Conservation (phyloP, 78 protist species). For the Polysphondylium violaceum region DNA sequence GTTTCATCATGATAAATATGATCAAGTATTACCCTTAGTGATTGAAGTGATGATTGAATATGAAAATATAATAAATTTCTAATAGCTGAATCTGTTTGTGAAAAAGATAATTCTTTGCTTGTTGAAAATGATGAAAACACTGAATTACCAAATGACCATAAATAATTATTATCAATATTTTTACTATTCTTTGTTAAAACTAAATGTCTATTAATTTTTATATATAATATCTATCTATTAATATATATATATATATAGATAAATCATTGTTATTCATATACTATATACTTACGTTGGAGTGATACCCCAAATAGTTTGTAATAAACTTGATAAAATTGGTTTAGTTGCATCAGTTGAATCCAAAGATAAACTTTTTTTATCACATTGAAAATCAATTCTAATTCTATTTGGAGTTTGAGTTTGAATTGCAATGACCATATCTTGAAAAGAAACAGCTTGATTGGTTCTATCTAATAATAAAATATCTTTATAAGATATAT, state of each 20-base stretch:
- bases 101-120: conserved; percentile 13
- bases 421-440: conserved; percentile 72
- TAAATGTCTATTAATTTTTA: no score
- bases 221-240: no score
- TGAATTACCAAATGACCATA: conserved; percentile 39
- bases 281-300: no score
- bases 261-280: no score
- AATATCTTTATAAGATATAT: conserved; percentile 41
- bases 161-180: conserved; percentile 31
- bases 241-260: no score
- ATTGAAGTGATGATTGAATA: conserved; percentile 13
- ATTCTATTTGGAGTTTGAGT: conserved; percentile 37
- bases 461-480: conserved; percentile 41
- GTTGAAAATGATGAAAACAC: conserved; percentile 26
- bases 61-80: conserved; percentile 34
- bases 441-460: conserved; percentile 52
- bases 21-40: conserved; percentile 4
- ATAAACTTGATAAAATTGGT: conserved; percentile 30
- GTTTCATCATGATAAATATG: conserved; percentile 75
- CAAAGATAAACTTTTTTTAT: conserved; percentile 7
- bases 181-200: neutral
- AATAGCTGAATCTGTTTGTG: conserved; percentile 50
- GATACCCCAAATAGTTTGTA: conserved; percentile 58
- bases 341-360: conserved; percentile 56
- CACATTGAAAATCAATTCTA: conserved; percentile 19